A percentile compares a stretch with the other conserved stretches of the same genome.
phyloP scores from a whole-genome alignment of 164 flowering plant genomes.

The Magnolia kwangsiensis region DNA sequence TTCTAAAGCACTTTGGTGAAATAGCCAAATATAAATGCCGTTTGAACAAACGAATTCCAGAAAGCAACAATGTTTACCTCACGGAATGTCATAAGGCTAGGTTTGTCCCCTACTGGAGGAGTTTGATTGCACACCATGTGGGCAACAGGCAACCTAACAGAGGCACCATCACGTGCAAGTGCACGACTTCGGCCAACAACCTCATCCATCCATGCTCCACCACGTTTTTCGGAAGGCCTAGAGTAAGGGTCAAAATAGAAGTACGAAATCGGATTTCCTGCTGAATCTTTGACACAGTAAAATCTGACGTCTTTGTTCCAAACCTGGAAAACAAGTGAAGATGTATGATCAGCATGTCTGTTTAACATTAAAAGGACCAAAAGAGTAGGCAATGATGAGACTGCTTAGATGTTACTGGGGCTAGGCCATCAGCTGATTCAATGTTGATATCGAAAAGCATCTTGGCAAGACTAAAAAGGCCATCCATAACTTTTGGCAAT shows the following conservation, averaged over 20 bases:
- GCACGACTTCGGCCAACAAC: conserved; percentile 84
- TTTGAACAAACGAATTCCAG: neutral
- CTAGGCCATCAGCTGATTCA: conserved; percentile 87
- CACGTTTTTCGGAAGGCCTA: conserved; percentile 92
- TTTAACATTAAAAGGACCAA: conserved; percentile 1
- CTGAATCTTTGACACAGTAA: conserved; percentile 75
- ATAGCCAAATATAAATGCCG: neutral
- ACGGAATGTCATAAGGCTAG: conserved; percentile 95
- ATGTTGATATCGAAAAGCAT: conserved; percentile 70
- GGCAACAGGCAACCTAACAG: conserved; percentile 86
- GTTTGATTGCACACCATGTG: conserved; percentile 99
- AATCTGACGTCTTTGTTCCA: conserved; percentile 90
- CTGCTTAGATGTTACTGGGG: conserved; percentile 52
- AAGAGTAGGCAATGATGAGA: neutral
- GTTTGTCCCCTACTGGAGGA: conserved; percentile 92
- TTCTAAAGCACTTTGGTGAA: no score
- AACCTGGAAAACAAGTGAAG: conserved; percentile 40
- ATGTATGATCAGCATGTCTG: neutral
- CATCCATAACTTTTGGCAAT: conserved; percentile 94
- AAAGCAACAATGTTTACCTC: conserved; percentile 49
- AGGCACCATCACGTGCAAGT: conserved; percentile 64
- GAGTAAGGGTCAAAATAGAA: conserved; percentile 98
- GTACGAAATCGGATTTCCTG: conserved; percentile 77
- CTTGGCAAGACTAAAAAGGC: conserved; percentile 82
- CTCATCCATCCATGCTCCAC: conserved; percentile 99